Percentiles rank a stretch among this genome's conserved stretches.
Evolutionary conservation across 2,329 filamentous ascomycete genomes (phyloP).

Genomic region (Epichloe sp.): DNA sequence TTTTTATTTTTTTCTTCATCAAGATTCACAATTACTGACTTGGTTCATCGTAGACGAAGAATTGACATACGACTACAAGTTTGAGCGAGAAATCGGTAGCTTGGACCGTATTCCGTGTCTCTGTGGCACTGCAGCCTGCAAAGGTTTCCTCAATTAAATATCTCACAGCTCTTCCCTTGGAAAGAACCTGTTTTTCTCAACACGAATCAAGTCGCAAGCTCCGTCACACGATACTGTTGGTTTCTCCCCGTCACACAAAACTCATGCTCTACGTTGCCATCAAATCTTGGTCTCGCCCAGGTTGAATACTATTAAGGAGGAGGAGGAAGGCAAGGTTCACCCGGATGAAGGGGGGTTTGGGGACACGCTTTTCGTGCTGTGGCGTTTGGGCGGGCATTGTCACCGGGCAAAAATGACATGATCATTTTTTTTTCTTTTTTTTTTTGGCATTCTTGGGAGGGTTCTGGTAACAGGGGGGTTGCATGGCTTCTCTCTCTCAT

Average conservation of each 20-base stretch:
- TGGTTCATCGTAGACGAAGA: constrained; percentile 63
- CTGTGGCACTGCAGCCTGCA: constrained; percentile 90
- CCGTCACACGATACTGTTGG: constrained; percentile 1
- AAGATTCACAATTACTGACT: constrained; percentile 9
- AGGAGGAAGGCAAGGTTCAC: background rate
- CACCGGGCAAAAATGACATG: background rate
- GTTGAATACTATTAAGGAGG: background rate
- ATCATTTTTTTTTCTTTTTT: background rate
- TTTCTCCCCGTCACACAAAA: background rate
- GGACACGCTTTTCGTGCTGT: background rate
- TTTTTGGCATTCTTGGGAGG: background rate
- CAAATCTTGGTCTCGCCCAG: background rate
- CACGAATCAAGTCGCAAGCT: background rate
- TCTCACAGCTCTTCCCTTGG: too few species aligned
- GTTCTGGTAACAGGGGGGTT: background rate
- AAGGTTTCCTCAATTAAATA: constrained; percentile 89
- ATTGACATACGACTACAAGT: constrained; percentile 99
- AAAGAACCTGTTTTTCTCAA: background rate
- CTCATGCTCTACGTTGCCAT: background rate
- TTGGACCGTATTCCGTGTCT: constrained; percentile 94
- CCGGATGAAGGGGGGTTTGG: background rate
- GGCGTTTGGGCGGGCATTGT: constrained; percentile 7
- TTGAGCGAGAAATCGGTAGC: constrained; percentile 91
- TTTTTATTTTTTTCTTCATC: background rate
- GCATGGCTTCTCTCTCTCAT: background rate